Conservation (phyloP, 352 stramenopile species). For the Pythium phragmitis region DNA sequence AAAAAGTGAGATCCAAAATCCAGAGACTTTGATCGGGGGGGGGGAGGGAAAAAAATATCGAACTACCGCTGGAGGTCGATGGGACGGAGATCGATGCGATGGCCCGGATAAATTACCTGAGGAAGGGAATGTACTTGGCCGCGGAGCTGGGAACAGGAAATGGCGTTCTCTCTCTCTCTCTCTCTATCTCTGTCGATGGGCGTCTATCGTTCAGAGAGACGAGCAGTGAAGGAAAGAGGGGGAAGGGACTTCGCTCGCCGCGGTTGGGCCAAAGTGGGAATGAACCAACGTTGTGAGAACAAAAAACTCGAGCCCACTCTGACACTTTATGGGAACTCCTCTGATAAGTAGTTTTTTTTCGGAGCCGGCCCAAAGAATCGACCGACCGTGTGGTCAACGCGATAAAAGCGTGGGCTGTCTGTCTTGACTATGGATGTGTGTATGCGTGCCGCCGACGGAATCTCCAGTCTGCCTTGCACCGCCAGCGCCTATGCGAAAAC, state of each 20-base stretch:
- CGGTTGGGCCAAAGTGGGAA: constrained; percentile 21
- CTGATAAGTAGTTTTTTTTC: constrained; percentile 13
- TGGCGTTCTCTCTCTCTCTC: neutral
- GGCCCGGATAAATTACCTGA: constrained; percentile 22
- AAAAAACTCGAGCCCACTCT: constrained; percentile 10
- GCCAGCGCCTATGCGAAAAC: constrained; percentile 7
- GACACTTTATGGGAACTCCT: constrained; percentile 6
- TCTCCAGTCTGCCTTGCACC: neutral
- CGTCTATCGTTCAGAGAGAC: constrained; percentile 3
- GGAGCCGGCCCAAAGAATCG: neutral
- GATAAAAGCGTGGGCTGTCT: constrained; percentile 7
- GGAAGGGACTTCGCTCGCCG: constrained; percentile 2
- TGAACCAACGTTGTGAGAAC: constrained; percentile 10
- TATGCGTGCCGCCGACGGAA: constrained; percentile 12
- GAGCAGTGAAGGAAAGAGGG: constrained; percentile 4
- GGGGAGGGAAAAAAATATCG: constrained; percentile 1
- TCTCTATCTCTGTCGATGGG: neutral
- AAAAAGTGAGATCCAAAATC: neutral
- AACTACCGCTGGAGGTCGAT: constrained; percentile 3
- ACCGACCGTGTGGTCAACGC: neutral
- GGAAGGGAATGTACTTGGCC: constrained; percentile 25
- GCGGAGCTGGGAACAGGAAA: constrained; percentile 1
- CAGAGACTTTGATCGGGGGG: neutral
- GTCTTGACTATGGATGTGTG: neutral
- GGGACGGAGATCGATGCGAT: neutral